phyloP scores from a whole-genome alignment of 768 basidiomycete genomes.

The Macrolepiota dolichaula region DNA sequence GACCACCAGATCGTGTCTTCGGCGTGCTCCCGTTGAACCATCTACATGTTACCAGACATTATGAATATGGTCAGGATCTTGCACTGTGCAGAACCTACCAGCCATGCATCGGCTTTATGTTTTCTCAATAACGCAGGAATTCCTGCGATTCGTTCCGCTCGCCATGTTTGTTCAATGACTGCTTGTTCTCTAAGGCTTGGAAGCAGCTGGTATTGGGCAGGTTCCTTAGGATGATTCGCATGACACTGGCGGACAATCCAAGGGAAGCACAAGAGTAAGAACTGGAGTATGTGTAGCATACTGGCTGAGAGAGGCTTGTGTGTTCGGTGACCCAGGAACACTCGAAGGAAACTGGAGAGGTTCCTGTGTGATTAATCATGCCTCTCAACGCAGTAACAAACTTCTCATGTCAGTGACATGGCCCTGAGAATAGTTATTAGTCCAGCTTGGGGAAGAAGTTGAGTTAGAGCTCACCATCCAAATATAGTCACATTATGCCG shows the following conservation, averaged over 20 bases:
- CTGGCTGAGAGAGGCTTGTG: not conserved
- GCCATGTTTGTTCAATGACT: slow-evolving; percentile 37
- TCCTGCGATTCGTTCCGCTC: slow-evolving; percentile 32
- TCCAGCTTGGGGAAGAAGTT: too few species aligned
- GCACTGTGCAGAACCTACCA: slow-evolving; percentile 23
- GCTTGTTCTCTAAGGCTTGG: slow-evolving; percentile 39
- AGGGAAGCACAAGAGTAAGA: not conserved
- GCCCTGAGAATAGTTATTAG: too few species aligned
- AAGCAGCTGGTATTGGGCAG: slow-evolving; percentile 32
- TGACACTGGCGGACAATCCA: not conserved
- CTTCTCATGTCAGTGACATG: too few species aligned
- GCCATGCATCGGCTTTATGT: slow-evolving; percentile 40
- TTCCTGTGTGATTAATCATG: not conserved
- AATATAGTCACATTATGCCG: too few species aligned
- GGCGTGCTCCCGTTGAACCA: slow-evolving; percentile 47
- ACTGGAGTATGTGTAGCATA: not conserved
- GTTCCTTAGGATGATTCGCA: slow-evolving; percentile 19
- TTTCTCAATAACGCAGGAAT: slow-evolving; percentile 41
- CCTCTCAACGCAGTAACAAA: too few species aligned
- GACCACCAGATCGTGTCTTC: slow-evolving; percentile 55
- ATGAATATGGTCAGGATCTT: not conserved
- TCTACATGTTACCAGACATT: slow-evolving; percentile 22
- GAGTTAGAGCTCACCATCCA: too few species aligned
- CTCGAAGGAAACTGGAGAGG: not conserved
- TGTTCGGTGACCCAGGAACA: not conserved